A percentile compares a stretch with the other conserved stretches of the same genome.
Conservation (phyloP, 495 filamentous ascomycete species). For the Aspergillus campestris region DNA sequence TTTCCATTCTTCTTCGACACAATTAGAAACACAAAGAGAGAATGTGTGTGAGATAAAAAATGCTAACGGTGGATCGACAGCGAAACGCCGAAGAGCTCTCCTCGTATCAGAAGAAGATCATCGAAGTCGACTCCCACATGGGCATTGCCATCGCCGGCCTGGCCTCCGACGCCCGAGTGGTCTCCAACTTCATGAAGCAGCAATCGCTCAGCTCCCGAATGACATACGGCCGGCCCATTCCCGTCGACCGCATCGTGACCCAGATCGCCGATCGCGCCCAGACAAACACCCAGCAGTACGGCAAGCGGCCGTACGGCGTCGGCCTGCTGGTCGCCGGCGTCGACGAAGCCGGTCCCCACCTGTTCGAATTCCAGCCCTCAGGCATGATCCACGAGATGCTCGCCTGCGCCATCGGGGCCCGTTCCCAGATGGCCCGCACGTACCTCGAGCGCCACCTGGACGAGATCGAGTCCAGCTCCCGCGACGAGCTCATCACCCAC, state of each 20-base stretch:
- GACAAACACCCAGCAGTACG: conserved; percentile 95
- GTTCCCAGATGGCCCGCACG: conserved; percentile 93
- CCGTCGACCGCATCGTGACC: conserved; percentile 73
- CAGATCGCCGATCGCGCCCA: conserved; percentile 95
- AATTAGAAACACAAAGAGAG: not conserved
- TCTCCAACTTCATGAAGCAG: conserved; percentile 99
- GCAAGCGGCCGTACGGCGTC: conserved; percentile 92
- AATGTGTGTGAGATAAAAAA: no score
- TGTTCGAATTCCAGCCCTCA: conserved; percentile 96
- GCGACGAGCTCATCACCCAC: conserved; percentile 85
- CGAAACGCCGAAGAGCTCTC: conserved; percentile 98
- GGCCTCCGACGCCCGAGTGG: conserved; percentile 94
- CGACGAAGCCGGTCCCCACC: conserved; percentile 84
- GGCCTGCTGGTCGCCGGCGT: conserved; percentile 89
- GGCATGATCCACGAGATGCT: conserved; percentile 96
- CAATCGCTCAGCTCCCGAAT: conserved; percentile 92
- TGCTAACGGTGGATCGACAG: conserved; percentile 34
- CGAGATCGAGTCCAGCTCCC: conserved; percentile 57
- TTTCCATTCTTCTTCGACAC: no score
- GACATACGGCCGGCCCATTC: conserved; percentile 89
- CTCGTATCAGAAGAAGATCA: conserved; percentile 99
- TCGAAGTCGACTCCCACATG: conserved; percentile 90
- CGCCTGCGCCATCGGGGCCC: conserved; percentile 89
- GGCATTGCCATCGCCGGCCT: conserved; percentile 94
- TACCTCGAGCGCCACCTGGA: conserved; percentile 91